phyloP scores from a whole-genome alignment of 2,329 filamentous ascomycete species.

The Calonectria henricotiae region DNA sequence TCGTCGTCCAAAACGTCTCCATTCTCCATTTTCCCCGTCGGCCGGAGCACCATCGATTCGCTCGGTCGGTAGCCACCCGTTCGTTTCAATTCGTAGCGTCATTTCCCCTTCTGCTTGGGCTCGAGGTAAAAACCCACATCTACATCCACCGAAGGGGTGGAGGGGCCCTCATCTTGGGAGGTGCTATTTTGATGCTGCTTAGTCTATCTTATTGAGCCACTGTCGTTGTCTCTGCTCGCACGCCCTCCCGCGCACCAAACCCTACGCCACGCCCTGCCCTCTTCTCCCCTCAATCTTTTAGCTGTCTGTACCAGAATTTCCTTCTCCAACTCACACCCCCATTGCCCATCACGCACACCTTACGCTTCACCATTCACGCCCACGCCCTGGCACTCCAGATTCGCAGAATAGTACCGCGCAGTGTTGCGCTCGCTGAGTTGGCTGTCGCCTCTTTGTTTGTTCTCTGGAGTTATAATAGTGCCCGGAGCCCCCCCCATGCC shows the following conservation, averaged over 20 bases:
- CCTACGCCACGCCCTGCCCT: conserved; percentile 14
- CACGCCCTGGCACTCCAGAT: conserved; percentile 31
- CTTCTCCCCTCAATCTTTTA: background rate
- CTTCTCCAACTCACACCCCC: conserved; percentile 29
- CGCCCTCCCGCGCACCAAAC: conserved; percentile 15
- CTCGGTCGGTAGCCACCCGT: conserved; percentile 45
- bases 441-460: conserved; percentile 41
- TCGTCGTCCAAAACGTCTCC: conserved; percentile 29
- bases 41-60: conserved; percentile 18
- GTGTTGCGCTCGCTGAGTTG: conserved; percentile 43
- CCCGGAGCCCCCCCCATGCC: conserved; percentile 37
- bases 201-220: conserved; percentile 33
- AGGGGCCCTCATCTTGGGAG: conserved; percentile 32
- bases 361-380: conserved; percentile 7
- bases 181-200: conserved; percentile 41
- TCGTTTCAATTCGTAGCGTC: conserved; percentile 46
- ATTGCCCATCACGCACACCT: conserved; percentile 14
- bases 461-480: conserved; percentile 44
- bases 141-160: conserved; percentile 20
- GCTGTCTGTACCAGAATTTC: background rate
- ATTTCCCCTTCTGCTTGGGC: conserved; percentile 38
- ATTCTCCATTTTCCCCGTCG: conserved; percentile 30
- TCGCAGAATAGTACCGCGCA: conserved; percentile 33
- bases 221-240: conserved; percentile 22
- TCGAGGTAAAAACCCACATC: conserved; percentile 27